These are phyloP conservation scores for Coccomyxa sp. DNA, from an alignment of 139 green algal genomes.

Conservation along the genomic window DNA sequence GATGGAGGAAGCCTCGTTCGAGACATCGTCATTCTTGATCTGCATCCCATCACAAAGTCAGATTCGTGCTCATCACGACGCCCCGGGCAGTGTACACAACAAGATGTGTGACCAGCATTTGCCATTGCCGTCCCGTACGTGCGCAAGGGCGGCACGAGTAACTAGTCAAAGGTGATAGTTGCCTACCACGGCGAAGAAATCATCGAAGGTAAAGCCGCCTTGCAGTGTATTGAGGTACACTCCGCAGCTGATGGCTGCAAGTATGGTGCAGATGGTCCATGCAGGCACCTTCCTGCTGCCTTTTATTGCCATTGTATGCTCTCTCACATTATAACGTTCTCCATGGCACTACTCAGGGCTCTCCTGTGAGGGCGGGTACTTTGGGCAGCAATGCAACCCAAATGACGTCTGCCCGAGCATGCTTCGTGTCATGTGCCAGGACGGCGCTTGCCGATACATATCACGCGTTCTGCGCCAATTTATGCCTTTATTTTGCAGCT, in stretches of 20 bases:
- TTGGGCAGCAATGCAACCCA: too few relatives aligned
- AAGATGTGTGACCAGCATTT: background rate
- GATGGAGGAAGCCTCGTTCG: slow-evolving; percentile 33
- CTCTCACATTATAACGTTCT: too few relatives aligned
- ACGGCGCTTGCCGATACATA: too few relatives aligned
- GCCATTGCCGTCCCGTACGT: background rate
- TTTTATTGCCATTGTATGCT: too few relatives aligned
- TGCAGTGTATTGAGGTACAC: slow-evolving; percentile 56
- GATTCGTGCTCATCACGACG: background rate
- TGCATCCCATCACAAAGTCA: slow-evolving; percentile 13
- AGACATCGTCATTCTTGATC: slow-evolving; percentile 65
- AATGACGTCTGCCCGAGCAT: too few relatives aligned
- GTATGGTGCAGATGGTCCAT: background rate
- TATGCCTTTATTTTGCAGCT: too few relatives aligned
- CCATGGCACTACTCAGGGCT: too few relatives aligned
- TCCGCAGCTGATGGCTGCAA: background rate
- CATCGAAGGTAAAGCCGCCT: slow-evolving; percentile 67
- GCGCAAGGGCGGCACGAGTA: background rate
- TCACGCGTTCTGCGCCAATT: too few relatives aligned
- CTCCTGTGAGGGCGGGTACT: too few relatives aligned
- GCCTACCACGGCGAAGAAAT: slow-evolving; percentile 71
- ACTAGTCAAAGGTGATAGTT: background rate
- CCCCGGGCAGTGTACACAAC: background rate
- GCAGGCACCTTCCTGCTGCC: too few relatives aligned
- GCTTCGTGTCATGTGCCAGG: too few relatives aligned